phyloP scores from a whole-genome alignment of 345 rosid species.

The Crucihimalaya himalaica region DNA sequence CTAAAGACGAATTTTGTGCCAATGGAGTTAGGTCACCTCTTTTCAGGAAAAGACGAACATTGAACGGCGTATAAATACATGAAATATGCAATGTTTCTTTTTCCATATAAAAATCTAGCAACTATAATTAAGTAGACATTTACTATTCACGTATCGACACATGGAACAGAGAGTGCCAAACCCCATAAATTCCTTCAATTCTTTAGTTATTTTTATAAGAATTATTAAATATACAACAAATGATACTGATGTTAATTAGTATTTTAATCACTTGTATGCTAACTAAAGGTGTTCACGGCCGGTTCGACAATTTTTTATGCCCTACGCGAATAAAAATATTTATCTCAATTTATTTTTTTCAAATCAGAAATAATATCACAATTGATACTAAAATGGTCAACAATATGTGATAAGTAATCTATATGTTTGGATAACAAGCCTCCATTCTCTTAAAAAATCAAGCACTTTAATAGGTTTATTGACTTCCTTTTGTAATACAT shows the following conservation, averaged over 20 bases:
- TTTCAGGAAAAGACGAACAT: constrained; percentile 5
- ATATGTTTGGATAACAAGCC: too few relatives aligned
- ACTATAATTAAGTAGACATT: background rate
- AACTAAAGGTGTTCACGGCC: background rate
- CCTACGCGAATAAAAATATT: too few relatives aligned
- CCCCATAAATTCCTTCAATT: background rate
- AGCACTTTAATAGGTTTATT: too few relatives aligned
- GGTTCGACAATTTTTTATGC: too few relatives aligned
- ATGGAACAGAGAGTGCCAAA: background rate
- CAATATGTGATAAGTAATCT: too few relatives aligned
- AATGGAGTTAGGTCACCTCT: constrained; percentile 37
- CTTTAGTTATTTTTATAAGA: background rate
- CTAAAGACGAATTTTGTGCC: constrained; percentile 32
- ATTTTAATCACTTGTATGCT: background rate
- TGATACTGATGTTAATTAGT: too few relatives aligned
- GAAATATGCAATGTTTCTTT: background rate
- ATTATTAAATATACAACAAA: too few relatives aligned
- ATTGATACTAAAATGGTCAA: too few relatives aligned
- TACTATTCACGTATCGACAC: background rate
- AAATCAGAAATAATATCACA: too few relatives aligned
- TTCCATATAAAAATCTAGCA: background rate
- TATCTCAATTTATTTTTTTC: too few relatives aligned
- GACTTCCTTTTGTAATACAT: too few relatives aligned
- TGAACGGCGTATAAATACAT: background rate
- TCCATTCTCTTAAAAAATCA: too few relatives aligned